Conservation (phyloP, 2,329 filamentous ascomycete species). For the Apiospora sp. region DNA sequence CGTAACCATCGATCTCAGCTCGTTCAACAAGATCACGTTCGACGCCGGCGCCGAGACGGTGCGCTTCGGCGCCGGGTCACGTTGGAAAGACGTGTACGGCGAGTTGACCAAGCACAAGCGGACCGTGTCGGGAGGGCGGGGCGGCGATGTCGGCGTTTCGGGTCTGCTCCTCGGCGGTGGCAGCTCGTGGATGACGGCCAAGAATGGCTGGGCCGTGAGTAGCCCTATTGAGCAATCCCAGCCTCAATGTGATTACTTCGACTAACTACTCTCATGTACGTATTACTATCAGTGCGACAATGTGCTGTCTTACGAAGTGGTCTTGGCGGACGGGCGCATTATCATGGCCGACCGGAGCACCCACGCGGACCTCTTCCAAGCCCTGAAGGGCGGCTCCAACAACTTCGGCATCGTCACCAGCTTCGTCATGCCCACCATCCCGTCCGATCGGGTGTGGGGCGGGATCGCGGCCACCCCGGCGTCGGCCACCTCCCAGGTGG, state of each 20-base stretch:
- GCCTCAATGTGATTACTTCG: no score
- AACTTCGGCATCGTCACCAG: slow-evolving; percentile 51
- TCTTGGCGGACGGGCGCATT: slow-evolving; percentile 43
- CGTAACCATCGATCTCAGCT: slow-evolving; percentile 34
- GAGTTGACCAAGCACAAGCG: slow-evolving; percentile 28
- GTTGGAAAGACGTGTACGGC: slow-evolving; percentile 35
- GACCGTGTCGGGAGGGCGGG: slow-evolving; percentile 31
- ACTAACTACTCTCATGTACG: no score
- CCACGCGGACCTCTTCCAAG: slow-evolving; percentile 62
- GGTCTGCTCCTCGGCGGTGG: slow-evolving; percentile 39
- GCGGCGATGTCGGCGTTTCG: slow-evolving; percentile 31
- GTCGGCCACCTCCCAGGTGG: background rate
- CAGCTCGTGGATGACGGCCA: slow-evolving; percentile 39
- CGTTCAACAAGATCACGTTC: slow-evolving; percentile 32
- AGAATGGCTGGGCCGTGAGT: slow-evolving; percentile 36
- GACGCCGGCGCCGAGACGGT: slow-evolving; percentile 29
- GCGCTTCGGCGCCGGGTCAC: slow-evolving; percentile 34
- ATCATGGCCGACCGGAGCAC: slow-evolving; percentile 49
- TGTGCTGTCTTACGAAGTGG: slow-evolving; percentile 55
- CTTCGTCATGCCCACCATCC: slow-evolving; percentile 36
- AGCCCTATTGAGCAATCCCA: no score
- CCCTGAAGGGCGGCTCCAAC: slow-evolving; percentile 56
- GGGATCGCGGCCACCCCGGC: slow-evolving; percentile 24
- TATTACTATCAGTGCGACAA: slow-evolving; percentile 54
- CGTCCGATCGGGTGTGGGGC: slow-evolving; percentile 31